phyloP scores from a whole-genome alignment of 257 asterid genomes.

The Oldenlandia corymbosa region DNA sequence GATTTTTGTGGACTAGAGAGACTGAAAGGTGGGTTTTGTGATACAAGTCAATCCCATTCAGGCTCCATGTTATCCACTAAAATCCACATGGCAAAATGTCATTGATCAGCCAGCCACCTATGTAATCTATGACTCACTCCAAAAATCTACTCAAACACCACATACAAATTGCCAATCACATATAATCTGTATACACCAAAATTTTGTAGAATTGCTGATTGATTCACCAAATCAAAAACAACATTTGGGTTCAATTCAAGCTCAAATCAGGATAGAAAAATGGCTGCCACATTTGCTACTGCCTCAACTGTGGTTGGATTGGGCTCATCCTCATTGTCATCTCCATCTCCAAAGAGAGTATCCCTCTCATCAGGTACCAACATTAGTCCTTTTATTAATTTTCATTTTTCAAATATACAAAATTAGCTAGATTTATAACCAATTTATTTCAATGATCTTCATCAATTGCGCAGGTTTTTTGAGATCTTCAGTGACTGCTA shows the following conservation, averaged over 20 bases:
- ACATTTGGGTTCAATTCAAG: background rate
- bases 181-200: background rate
- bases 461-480: slow-evolving; percentile 41
- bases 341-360: slow-evolving; percentile 37
- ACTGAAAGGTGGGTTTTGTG: background rate
- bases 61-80: slow-evolving; percentile 45
- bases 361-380: slow-evolving; percentile 49
- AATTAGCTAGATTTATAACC: background rate
- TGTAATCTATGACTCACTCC: slow-evolving; percentile 33
- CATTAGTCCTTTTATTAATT: too few species aligned
- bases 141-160: slow-evolving; percentile 34
- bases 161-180: slow-evolving; percentile 28
- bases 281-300: slow-evolving; percentile 66
- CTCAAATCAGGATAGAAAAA: slow-evolving; percentile 9
- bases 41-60: slow-evolving; percentile 1
- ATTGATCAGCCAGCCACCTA: slow-evolving; percentile 50
- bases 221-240: slow-evolving; percentile 3
- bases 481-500: slow-evolving; percentile 45
- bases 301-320: slow-evolving; percentile 68
- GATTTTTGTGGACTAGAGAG: background rate
- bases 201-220: background rate
- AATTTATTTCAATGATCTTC: background rate
- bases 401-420: too few species aligned
- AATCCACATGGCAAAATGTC: slow-evolving; percentile 53
- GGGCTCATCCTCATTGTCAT: slow-evolving; percentile 41